phyloP scores from a whole-genome alignment of 2,329 filamentous ascomycete species.

The Xylogone sp. region DNA sequence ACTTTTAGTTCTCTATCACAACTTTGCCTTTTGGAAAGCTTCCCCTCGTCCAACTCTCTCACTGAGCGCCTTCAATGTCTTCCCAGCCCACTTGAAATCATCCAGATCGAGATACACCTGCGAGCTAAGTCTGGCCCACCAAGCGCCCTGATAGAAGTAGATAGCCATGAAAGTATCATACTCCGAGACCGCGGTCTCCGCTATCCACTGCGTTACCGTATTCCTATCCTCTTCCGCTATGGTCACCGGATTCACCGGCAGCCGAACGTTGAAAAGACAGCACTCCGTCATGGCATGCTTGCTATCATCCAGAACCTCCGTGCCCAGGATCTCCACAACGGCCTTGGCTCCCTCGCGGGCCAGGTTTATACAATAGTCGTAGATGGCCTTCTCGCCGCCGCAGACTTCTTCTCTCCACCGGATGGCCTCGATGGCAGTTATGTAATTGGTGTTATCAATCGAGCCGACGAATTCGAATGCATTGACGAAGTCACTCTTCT shows the following conservation, averaged over 20 bases:
- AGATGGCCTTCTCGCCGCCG: slow-evolving; percentile 70
- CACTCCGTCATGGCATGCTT: slow-evolving; percentile 60
- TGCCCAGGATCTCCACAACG: slow-evolving; percentile 62
- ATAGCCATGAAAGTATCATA: slow-evolving; percentile 69
- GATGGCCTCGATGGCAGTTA: slow-evolving; percentile 71
- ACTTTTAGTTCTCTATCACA: background rate
- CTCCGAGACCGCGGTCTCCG: slow-evolving; percentile 48
- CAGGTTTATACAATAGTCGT: slow-evolving; percentile 58
- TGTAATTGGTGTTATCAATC: slow-evolving; percentile 65
- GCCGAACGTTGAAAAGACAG: slow-evolving; percentile 66
- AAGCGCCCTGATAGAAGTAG: slow-evolving; percentile 54
- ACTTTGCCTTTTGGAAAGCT: slow-evolving; percentile 8
- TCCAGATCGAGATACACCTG: slow-evolving; percentile 79
- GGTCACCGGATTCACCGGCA: slow-evolving; percentile 47
- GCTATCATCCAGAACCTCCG: slow-evolving; percentile 66
- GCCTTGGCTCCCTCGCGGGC: slow-evolving; percentile 59
- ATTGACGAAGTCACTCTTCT: slow-evolving; percentile 53
- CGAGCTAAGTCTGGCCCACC: slow-evolving; percentile 72
- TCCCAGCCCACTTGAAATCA: slow-evolving; percentile 71
- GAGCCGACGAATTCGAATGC: slow-evolving; percentile 79
- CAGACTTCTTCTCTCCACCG: slow-evolving; percentile 65
- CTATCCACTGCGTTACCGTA: slow-evolving; percentile 54
- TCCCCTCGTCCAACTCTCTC: slow-evolving; percentile 41
- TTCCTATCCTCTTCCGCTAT: slow-evolving; percentile 17
- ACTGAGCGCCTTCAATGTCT: slow-evolving; percentile 40